Percentiles rank a stretch among this genome's conserved stretches.
Evolutionary conservation across 2,329 filamentous ascomycete genomes (phyloP).

Genomic region (Zasmidium cellare): DNA sequence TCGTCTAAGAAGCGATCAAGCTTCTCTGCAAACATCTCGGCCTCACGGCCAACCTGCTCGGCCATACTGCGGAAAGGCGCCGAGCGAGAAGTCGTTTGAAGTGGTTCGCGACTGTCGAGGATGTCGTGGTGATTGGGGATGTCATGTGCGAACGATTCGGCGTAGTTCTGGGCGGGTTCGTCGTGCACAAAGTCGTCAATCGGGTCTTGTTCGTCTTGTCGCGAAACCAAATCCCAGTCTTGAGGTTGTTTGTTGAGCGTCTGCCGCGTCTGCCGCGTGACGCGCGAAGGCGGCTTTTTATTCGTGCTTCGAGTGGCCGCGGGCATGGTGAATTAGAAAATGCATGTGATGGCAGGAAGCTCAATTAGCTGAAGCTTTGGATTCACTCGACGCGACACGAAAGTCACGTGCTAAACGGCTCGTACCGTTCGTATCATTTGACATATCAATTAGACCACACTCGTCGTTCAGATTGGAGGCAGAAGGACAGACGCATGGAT

Average conservation of each 20-base stretch:
- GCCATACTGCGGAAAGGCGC: constrained; percentile 63
- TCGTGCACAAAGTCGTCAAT: not conserved
- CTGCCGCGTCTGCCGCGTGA: constrained; percentile 4
- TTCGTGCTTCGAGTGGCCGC: constrained; percentile 6
- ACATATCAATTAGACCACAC: no score
- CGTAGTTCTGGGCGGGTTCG: not conserved
- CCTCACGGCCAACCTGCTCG: constrained; percentile 73
- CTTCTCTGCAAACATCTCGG: constrained; percentile 80
- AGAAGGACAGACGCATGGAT: no score
- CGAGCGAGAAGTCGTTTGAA: constrained; percentile 10
- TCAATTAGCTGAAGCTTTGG: not conserved
- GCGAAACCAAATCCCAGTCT: not conserved
- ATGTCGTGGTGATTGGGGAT: not conserved
- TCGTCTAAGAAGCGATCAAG: constrained; percentile 70
- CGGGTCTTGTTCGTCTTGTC: not conserved
- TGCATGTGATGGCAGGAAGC: not conserved
- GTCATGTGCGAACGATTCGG: not conserved
- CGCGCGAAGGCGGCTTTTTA: constrained; percentile 3
- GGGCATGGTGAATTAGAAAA: constrained; percentile 5
- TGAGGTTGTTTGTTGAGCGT: not conserved
- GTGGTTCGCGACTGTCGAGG: constrained; percentile 2
- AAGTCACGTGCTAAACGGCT: not conserved
- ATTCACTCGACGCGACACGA: not conserved
- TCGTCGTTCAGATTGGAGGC: no score
- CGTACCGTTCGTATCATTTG: not conserved